Base-by-base conservation (phyloP, 352 stramenopile species). In the Sclerospora graminicola region DNA sequence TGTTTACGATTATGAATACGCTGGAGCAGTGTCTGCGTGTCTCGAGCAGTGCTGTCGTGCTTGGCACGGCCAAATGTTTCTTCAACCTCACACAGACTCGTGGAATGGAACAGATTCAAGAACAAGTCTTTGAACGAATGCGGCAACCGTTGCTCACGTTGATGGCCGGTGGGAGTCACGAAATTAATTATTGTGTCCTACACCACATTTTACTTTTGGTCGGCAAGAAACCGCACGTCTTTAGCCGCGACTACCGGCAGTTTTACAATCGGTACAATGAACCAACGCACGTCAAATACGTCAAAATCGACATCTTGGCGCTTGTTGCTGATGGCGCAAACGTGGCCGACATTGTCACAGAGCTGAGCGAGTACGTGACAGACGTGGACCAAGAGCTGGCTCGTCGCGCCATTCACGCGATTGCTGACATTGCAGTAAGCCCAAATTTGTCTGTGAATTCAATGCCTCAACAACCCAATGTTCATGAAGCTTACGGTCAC, bases 231-330 rank as follows among this genome's bases (percentile, higher is more conserved):
- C 90, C 95, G 16, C 88, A 92, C 38, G 79, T 98, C 5, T 99
- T 99, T 63, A 89, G 96, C 42, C 86, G 94, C 53, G 95, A 99
- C 59, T 99, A 98, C 60, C 84, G 95, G 41, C 92, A 98, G 62
- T 97, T 97, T 54, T 98, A 98, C 69, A 95, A 95, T 42, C 82
- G 92, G 41, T 98, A 98, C 71, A 97, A 98, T 63, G 97, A 99
- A 70, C 96, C 95, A 8, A 97, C 91, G 15, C 81, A 97, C 58
- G 93, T 99, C 48, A 98, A 99, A 64, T 97, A 97, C 60, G 77
- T 97, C 37, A 99, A 99, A 74, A 86, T 99, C 31, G 68, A 95
- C 42, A 85, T 99, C 33, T 62, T 99, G 16, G 83, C 95, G n/a
- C 74, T 89, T 24, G 75, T 99, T 16, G 94, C 95, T 2, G 96